These are phyloP conservation scores for Exophiala aquamarina DNA, from an alignment of 2,329 filamentous ascomycete genomes.

Conservation along the genomic window DNA sequence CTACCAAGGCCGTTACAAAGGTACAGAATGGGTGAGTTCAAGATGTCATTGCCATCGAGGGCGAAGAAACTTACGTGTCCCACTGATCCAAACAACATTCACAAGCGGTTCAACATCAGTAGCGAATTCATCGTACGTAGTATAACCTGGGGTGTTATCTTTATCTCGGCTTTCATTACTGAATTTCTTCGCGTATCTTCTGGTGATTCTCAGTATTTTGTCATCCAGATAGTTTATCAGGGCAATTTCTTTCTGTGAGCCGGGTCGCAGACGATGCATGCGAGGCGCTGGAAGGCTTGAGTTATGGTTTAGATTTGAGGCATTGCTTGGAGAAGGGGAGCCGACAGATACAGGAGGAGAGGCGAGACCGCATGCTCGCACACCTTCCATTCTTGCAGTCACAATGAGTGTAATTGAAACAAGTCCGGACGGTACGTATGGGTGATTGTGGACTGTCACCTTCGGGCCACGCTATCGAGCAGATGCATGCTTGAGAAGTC, in stretches of 20 bases:
- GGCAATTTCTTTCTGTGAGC: conserved; percentile 58
- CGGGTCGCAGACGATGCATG: conserved; percentile 52
- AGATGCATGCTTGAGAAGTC: too few species aligned
- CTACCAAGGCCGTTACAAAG: too few species aligned
- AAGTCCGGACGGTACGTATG: too few species aligned
- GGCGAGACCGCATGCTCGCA: too few species aligned
- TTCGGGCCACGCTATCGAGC: too few species aligned
- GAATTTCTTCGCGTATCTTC: conserved; percentile 54
- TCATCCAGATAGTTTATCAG: conserved; percentile 60
- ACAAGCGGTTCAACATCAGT: conserved; percentile 72
- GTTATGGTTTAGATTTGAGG: conserved; percentile 26
- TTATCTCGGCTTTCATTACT: conserved; percentile 31
- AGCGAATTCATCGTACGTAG: conserved; percentile 67
- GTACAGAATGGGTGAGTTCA: too few species aligned
- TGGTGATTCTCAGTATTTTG: conserved; percentile 50
- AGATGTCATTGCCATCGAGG: too few species aligned
- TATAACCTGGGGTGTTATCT: conserved; percentile 53
- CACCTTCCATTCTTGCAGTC: too few species aligned
- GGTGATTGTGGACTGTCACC: too few species aligned
- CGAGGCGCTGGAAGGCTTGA: conserved; percentile 52
- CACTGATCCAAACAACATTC: conserved; percentile 81
- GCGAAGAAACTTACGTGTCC: conserved; percentile 67
- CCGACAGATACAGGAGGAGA: conserved; percentile 21
- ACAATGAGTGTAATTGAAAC: too few species aligned
- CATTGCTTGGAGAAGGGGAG: conserved; percentile 16